Evolutionary conservation across 2,329 filamentous ascomycete genomes (phyloP), one percentile per base, ranked within the genome.

Genomic region (Xylaria sp.): DNA sequence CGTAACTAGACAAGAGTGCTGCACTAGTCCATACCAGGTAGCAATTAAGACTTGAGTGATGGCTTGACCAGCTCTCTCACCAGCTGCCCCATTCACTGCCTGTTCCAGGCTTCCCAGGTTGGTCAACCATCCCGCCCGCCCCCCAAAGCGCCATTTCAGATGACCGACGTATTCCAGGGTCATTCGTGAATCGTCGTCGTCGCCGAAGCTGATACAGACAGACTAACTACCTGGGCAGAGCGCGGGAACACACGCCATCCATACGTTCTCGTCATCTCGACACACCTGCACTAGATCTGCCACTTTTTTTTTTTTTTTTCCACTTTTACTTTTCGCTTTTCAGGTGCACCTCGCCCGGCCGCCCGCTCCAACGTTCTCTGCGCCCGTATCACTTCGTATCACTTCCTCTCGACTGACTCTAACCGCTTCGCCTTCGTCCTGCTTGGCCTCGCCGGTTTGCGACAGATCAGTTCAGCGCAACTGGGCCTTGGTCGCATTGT

Each of bases 251-350:
- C 7, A 35, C 7, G 31, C 31, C 31, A 35, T 57, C 56, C n/a
- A n/a, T n/a, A 54, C 52, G 43, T 19, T 63, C 57, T 48, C 19
- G 49, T 37, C 49, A 41, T 58, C 49, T 56, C 37, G 47, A 54
- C 62, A 41, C 31, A 48, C 60, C 56, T n/a, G n/a, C n/a, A n/a
- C n/a, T 46, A 27, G 43, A 37, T 46, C 55, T 58, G 60, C 60
- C 55, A 57, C 59, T 57, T 62, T n/a, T 37, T 51, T 61, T 46
- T 54, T 49, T 48, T 49, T 51, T 35, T 21, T n/a, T n/a, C n/a
- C n/a, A n/a, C n/a, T n/a, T n/a, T n/a, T n/a, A n/a, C n/a, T n/a
- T n/a, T n/a, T n/a, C n/a, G n/a, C 23, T 33, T 15, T 33, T 41
- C 46, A 54, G 61, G 60, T 40, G 55, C 48, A 52, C 43, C 43